These are phyloP conservation scores for Epichloe hybrida DNA, from an alignment of 2,329 filamentous ascomycete genomes.

Conservation along the genomic window DNA sequence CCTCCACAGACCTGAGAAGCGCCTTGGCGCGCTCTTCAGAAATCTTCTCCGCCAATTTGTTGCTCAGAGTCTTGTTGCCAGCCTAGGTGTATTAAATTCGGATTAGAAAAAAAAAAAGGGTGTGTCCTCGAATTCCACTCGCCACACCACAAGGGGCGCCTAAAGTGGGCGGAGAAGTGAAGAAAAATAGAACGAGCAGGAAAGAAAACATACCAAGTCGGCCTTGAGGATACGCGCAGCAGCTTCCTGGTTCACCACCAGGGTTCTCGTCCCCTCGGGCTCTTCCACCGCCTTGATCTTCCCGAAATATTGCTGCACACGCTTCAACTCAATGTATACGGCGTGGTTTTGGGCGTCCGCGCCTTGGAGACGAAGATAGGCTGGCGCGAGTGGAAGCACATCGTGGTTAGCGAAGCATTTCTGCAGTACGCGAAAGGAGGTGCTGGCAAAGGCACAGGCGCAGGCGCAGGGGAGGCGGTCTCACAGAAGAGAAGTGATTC, in stretches of 20 bases:
- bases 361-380: slow-evolving; percentile 65
- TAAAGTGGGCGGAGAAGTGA: too few species aligned
- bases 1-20: slow-evolving; percentile 31
- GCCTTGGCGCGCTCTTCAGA: slow-evolving; percentile 42
- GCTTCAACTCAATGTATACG: slow-evolving; percentile 71
- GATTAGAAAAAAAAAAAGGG: not conserved
- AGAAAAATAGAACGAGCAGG: not conserved
- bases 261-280: slow-evolving; percentile 37
- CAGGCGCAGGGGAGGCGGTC: slow-evolving; percentile 12
- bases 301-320: slow-evolving; percentile 80
- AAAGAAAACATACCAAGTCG: slow-evolving; percentile 46
- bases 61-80: slow-evolving; percentile 38
- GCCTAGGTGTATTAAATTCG: slow-evolving; percentile 18
- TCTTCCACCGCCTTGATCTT: slow-evolving; percentile 75
- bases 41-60: slow-evolving; percentile 40
- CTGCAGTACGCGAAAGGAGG: not conserved
- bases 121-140: too few species aligned
- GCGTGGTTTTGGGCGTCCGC: slow-evolving; percentile 72
- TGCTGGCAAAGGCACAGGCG: not conserved
- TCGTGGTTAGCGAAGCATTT: not conserved
- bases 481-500: slow-evolving; percentile 81
- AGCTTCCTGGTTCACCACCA: slow-evolving; percentile 57
- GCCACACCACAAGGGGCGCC: too few species aligned
- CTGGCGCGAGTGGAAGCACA: slow-evolving; percentile 17
- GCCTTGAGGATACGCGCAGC: slow-evolving; percentile 72